Base-by-base conservation (phyloP, 1,284 basidiomycete species). In the Ganoderma leucocontextum region DNA sequence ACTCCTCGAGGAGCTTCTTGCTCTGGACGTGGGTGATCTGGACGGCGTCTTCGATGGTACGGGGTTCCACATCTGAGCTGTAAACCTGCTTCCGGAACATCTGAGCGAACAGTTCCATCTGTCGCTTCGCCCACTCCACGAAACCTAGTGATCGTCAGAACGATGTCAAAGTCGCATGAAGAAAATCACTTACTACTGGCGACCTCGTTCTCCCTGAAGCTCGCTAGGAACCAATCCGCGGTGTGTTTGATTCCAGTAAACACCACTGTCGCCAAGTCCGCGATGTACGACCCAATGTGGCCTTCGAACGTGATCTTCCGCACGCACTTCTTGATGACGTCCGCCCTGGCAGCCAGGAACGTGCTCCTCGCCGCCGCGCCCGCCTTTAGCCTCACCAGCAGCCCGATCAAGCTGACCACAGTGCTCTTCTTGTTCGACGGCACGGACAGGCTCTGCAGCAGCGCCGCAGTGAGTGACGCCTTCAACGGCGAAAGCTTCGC, bases 171-270 rank as follows among this genome's bases (percentile, higher is more conserved):
- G 15, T 7, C 19, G 29, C 36, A 15, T 8, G 33, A 47, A 19
- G 19, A 42, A 13, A 38, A 2, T 41, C 2, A 83, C 93, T 74
- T 75, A 96, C 95, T 88, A 65, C 95, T 97, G 0, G 97, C 94
- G 76, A 96, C 95, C 70, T 94, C 91, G 76, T 96, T 96, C 79
- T 98, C 97, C 79, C 92, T 95, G 81, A 98, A 99, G 60, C 95
- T 97, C 1, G 91, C 91, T 77, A 98, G 87, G 80, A 96, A 99
- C 98, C 97, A 99, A 80, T 99, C 97, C 52, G 94, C 94, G 1
- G 97, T 98, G 78, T 99, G 95, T 78, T 96, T 96, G 80, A 97
- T 92, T 8, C 93, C 89, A 0, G 94, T 96, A 75, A 97, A 97
- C 69, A 92, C 87, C 0, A 97, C 92, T 64, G 95, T 85, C 0